Percentiles rank a stretch among this genome's conserved stretches.
Evolutionary conservation across 1,284 basidiomycete species (phyloP).

Genomic region (Marasmius sp.): DNA sequence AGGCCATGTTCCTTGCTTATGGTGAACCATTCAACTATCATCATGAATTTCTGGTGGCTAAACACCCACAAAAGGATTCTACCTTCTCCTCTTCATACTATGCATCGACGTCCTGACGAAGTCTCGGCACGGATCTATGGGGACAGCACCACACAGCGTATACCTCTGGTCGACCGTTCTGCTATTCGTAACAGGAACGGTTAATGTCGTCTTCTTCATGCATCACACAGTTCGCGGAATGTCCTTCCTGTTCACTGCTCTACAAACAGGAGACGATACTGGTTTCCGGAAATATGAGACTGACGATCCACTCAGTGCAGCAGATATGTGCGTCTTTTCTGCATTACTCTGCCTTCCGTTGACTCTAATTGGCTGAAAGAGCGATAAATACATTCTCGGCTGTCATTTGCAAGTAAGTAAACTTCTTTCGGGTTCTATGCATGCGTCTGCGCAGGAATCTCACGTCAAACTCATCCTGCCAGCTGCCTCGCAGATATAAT

Average conservation of each 20-base stretch:
- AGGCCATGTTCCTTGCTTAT: too few relatives aligned
- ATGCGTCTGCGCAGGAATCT: background rate
- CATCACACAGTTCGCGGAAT: background rate
- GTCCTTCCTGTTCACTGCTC: background rate
- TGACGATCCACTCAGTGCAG: background rate
- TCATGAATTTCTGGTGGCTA: too few relatives aligned
- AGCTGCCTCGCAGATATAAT: background rate
- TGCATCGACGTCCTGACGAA: too few relatives aligned
- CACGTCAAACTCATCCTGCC: background rate
- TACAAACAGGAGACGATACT: background rate
- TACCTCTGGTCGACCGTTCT: background rate
- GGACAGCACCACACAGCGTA: background rate
- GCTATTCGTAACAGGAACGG: background rate
- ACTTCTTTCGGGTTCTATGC: background rate
- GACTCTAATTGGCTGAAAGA: background rate
- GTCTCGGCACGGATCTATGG: too few relatives aligned
- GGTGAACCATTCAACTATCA: too few relatives aligned
- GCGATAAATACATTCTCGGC: background rate
- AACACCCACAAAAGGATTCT: too few relatives aligned
- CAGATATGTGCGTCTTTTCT: background rate
- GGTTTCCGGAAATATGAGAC: background rate
- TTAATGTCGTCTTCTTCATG: background rate
- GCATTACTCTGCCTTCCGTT: background rate
- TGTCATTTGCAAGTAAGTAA: background rate
- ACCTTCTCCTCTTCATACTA: too few relatives aligned